Evolutionary conservation across 2,329 filamentous ascomycete genomes (phyloP), one percentile per base, ranked within the genome.

Genomic region (Xylaria polymorpha): DNA sequence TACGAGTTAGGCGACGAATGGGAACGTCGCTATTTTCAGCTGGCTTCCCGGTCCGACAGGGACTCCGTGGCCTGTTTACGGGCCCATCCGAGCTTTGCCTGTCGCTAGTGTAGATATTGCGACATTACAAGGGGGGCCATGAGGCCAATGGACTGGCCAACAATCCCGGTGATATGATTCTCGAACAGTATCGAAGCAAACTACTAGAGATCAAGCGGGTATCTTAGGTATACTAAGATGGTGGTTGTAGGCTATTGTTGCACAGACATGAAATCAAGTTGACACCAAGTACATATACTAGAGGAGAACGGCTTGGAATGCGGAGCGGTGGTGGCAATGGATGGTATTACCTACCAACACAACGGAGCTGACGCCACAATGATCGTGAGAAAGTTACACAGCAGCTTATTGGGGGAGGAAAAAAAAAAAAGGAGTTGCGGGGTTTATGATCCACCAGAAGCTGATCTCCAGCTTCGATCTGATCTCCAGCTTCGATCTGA

Each of bases 1-100:
- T 48, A 43, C 18, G 56, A 67, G 61, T 71, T 70, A 71, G 70
- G 70, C 70, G 70, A 63, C 70, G 70, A 71, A 71, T 71, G 18
- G 61, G 70, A 68, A 58, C 39, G 41, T 56, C 63, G 61, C 61
- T 71, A 71, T 71, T 71, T 70, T 71, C 70, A 70, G 70, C 70
- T 62, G 56, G 57, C 22, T 43, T 62, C 56, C 66, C 46, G 25
- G 51, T 58, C 22, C n/a, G 50, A 44, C 64, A 56, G 50, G 61
- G 66, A 41, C 18, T 56, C 57, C 43, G 50, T 64, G 43, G 66
- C 58, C 51, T 68, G 22, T 57, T 63, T 55, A 67, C 67, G 55
- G 67, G 64, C 35, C 64, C 48, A 58, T 61, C 67, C 67, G 64
- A 60, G 64, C 53, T 67, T 57, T 20, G 37, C 51, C 48, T 64